Conservation (phyloP, 2,329 filamentous ascomycete species). For the Ceratocystiopsis sp. region DNA sequence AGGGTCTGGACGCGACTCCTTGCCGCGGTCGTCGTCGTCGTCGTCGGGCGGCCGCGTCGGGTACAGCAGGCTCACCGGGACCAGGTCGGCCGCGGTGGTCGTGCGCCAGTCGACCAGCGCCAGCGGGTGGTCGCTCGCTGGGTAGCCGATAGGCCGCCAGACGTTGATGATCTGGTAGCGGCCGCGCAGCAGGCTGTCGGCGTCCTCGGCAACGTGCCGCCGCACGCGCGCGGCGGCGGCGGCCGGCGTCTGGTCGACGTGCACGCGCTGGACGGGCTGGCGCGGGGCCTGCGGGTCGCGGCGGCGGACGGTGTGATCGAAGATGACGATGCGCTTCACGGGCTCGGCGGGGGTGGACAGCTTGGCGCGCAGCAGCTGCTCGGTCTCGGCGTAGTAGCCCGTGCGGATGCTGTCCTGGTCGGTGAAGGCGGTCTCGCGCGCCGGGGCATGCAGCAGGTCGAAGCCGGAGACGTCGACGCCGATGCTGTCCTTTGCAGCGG, state of each 20-base stretch:
- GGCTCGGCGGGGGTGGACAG: conserved; percentile 19
- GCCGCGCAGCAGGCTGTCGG: conserved; percentile 35
- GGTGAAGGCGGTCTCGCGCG: conserved; percentile 35
- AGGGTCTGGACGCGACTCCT: conserved; percentile 36
- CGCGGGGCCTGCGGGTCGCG: conserved; percentile 35
- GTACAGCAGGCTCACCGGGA: conserved; percentile 46
- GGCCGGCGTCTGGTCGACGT: conserved; percentile 52
- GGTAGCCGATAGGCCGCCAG: conserved; percentile 49
- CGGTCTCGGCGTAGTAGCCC: conserved; percentile 45
- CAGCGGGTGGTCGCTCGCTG: conserved; percentile 44
- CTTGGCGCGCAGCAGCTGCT: conserved; percentile 34
- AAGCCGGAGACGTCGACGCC: conserved; percentile 42
- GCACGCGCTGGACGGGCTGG: conserved; percentile 51
- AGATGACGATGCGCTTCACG: conserved; percentile 46
- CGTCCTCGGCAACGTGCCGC: conserved; percentile 36
- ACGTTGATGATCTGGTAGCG: conserved; percentile 55
- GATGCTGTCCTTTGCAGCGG: conserved; percentile 31
- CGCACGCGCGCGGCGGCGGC: conserved; percentile 45
- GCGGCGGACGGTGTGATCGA: conserved; percentile 54
- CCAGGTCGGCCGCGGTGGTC: conserved; percentile 38
- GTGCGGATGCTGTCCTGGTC: conserved; percentile 36
- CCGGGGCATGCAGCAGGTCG: conserved; percentile 30
- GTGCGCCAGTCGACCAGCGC: conserved; percentile 48
- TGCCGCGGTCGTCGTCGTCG: conserved; percentile 35
- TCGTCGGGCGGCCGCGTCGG: conserved; percentile 23